Base-by-base conservation (phyloP, 2,329 filamentous ascomycete genomes). In the Epichloe brachyelytri region DNA sequence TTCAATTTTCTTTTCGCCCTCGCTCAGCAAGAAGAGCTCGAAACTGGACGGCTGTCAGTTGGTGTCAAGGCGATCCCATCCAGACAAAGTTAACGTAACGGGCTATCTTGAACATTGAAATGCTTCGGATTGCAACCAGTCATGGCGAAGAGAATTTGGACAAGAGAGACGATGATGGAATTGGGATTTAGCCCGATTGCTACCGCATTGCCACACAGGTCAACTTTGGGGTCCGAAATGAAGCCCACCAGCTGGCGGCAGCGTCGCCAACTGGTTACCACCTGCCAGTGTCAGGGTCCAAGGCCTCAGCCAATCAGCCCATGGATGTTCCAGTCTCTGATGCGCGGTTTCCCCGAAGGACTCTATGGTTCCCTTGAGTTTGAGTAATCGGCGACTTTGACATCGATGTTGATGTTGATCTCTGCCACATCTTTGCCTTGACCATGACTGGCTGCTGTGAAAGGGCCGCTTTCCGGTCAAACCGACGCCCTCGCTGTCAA, bases 1-100 rank as follows among this genome's bases (percentile, higher is more conserved):
- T 54, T 89, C 85, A 53, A 95, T 88, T 72, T 96, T 97, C 75
- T 91, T 93, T 77, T 98, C 88, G 55, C 85, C 89, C 46, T 89
- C 85, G 40, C 70, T 79, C 54, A 97, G 85, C 56, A 96, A 72
- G 72, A 96, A 97, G 46, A 94, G 80, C 75, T 97, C 93, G 73
- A 94, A 95, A 64, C 93, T 97, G 17, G 14, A 37, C 2, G 12
- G 19, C 11, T 39, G 54, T 67, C 39, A 67, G 64, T 41, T 41
- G 39, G 34, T 38, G 33, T 45, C n/a, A 8, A 17, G 11, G 20
- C 7, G 43, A 19, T 33, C n/a, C 38, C 17, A 8, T 10, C 39
- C 37, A 46, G 22, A n/a, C 4, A 39, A 39, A 51, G 26, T 30
- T 14, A 60, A 65, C 65, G 58, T 57, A 66, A 67, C 66, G 58